Evolutionary conservation across 805 yeast genomes (phyloP).

Genomic region (Metschnikowia chrysomelidarum): DNA sequence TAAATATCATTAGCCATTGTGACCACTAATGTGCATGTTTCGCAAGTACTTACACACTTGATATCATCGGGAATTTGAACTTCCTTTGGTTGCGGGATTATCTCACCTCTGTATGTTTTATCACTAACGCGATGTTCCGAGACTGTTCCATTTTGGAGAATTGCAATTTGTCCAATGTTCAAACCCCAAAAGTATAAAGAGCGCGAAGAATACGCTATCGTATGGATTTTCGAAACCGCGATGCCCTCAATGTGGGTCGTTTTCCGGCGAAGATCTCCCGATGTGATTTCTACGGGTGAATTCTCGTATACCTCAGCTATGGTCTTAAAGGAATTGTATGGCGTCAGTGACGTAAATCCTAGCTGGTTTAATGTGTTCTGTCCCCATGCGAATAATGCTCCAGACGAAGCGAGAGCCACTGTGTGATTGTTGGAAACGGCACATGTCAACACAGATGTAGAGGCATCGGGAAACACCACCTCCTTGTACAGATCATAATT

Average conservation of each 20-base stretch:
- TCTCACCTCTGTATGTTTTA: constrained; percentile 34
- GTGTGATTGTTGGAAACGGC: constrained; percentile 68
- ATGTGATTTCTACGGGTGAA: constrained; percentile 38
- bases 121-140: constrained; percentile 27
- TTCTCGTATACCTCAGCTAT: constrained; percentile 30
- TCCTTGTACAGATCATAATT: constrained; percentile 44
- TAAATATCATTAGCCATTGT: constrained; percentile 59
- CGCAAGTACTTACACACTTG: constrained; percentile 60
- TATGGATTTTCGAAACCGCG: constrained; percentile 67
- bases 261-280: constrained; percentile 40
- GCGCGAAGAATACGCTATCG: constrained; percentile 53
- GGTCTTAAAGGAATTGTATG: constrained; percentile 18
- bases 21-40: constrained; percentile 65
- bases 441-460: constrained; percentile 27
- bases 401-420: constrained; percentile 50
- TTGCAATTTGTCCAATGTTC: constrained; percentile 73
- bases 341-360: constrained; percentile 38
- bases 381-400: constrained; percentile 79
- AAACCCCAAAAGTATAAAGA: constrained; percentile 71
- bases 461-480: constrained; percentile 37
- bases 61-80: constrained; percentile 49
- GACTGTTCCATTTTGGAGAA: constrained; percentile 1
- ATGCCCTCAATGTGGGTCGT: constrained; percentile 37
- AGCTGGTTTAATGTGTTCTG: constrained; percentile 64
- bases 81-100: constrained; percentile 39